Evolutionary conservation across 1,139 yeast genomes (phyloP), one percentile per base, ranked within the genome.

Genomic region (Pichia sp.): DNA sequence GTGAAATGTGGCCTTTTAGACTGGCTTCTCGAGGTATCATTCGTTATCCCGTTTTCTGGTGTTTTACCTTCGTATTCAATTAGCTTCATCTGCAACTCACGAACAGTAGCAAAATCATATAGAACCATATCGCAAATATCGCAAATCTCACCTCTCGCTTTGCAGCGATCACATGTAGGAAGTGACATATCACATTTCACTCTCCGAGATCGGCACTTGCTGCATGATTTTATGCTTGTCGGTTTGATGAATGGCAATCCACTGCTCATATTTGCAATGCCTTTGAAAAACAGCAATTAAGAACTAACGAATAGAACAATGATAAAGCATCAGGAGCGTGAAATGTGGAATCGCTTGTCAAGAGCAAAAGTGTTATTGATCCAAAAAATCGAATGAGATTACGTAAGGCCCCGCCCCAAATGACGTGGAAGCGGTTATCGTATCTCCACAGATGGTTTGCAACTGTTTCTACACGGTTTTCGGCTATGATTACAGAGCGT

Each of bases 151-250:
- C 34, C 34, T 18, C 35, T 10, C 12, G 10, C 11, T 17, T 12
- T 18, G 18, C 42, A 39, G n/a, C 42, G 15, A 8, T 39, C 28
- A 20, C 42, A 39, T 30, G 12, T 14, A 8, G 35, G 42, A 6
- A 39, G 9, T 18, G 35, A 12, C 42, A 39, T 17, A 39, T 39
- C 42, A 20, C 42, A 39, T 31, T 39, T 39, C 18, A 39, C 42
- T 30, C 42, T 39, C 9, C 35, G n/a, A 4, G 27, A 11, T 14
- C 35, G 27, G 28, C 42, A 39, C 15, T 31, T 39, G 28, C 42
- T 39, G 36, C 42, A 39, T 18, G 42, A 30, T 31, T 39, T 39
- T 30, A 19, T 18, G 6, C 14, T 18, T 20, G 17, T 8, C 9
- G 38, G 38, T 21, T 7, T n/a, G 20, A 35, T 8, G 17, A 35